These are phyloP conservation scores for Beta vulgaris DNA, from an alignment of 148 eudicot species.

Conservation along the genomic window DNA sequence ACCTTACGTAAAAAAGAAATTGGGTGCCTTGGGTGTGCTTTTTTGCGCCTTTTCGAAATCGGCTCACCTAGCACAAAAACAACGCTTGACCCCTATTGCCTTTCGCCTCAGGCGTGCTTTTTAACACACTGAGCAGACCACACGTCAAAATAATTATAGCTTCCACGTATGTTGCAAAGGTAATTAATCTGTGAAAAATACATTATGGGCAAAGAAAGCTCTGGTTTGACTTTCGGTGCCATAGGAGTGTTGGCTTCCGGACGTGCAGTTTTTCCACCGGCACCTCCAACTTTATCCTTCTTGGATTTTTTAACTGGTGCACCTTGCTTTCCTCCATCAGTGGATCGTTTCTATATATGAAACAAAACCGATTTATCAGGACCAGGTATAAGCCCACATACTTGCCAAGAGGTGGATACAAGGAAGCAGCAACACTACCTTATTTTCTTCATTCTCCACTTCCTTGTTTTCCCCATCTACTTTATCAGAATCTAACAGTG, in stretches of 20 bases:
- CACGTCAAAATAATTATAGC: not conserved
- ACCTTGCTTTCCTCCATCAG: slow-evolving; percentile 90
- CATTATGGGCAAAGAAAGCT: slow-evolving; percentile 84
- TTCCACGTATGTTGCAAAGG: not conserved
- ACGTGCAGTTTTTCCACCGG: slow-evolving; percentile 64
- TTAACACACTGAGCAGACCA: not conserved
- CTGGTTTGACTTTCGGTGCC: slow-evolving; percentile 92
- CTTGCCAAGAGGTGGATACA: slow-evolving; percentile 4
- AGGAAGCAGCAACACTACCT: slow-evolving; percentile 43
- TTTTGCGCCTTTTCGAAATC: too few relatives aligned
- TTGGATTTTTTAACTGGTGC: slow-evolving; percentile 69
- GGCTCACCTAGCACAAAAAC: too few relatives aligned
- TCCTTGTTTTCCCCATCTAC: slow-evolving; percentile 78
- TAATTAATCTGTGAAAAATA: slow-evolving; percentile 26
- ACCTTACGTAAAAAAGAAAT: too few relatives aligned
- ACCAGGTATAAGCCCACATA: slow-evolving; percentile 1
- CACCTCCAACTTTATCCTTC: slow-evolving; percentile 73
- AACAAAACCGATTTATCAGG: slow-evolving; percentile 6
- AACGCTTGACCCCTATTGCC: too few relatives aligned
- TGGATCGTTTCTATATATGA: slow-evolving; percentile 63
- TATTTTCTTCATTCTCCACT: slow-evolving; percentile 79
- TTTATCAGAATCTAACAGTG: slow-evolving; percentile 76
- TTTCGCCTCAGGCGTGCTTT: too few relatives aligned
- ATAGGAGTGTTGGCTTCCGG: slow-evolving; percentile 48
- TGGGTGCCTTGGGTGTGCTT: too few relatives aligned